Conservation (phyloP, 768 basidiomycete species). For the Daedaleopsis nitida region DNA sequence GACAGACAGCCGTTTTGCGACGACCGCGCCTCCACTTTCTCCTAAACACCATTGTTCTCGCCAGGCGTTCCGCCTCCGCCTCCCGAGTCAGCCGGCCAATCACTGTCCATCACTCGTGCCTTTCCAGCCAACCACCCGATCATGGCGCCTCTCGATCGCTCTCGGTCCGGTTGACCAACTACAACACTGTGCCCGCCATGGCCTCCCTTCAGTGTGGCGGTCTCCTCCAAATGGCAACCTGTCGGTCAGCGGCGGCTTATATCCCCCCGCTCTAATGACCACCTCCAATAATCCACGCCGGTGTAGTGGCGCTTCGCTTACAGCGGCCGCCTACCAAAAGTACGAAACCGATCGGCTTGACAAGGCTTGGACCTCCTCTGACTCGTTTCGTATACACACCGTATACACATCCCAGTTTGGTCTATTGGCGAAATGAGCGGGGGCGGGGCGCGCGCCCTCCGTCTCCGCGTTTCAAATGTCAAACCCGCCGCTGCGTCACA, state of each 20-base stretch:
- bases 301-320: background rate
- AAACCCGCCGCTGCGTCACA: background rate
- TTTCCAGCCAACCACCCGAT: conserved; percentile 15
- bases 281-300: too few species aligned
- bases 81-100: conserved; percentile 14
- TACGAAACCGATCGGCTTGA: background rate
- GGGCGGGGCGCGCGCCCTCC: background rate
- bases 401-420: conserved; percentile 9
- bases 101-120: conserved; percentile 16
- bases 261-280: too few species aligned
- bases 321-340: background rate
- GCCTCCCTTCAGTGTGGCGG: too few species aligned
- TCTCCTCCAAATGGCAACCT: background rate
- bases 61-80: background rate
- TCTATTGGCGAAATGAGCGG: background rate
- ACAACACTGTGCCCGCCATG: too few species aligned
- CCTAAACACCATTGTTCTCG: conserved; percentile 11
- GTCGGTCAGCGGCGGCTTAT: too few species aligned
- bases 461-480: conserved; percentile 16
- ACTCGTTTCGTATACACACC: conserved; percentile 17
- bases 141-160: background rate
- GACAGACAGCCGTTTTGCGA: background rate
- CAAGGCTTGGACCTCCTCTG: background rate
- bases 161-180: background rate
- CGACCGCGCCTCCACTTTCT: conserved; percentile 1